Conservation (phyloP, 2,329 filamentous ascomycete genomes). For the Hypoxylon sp. region DNA sequence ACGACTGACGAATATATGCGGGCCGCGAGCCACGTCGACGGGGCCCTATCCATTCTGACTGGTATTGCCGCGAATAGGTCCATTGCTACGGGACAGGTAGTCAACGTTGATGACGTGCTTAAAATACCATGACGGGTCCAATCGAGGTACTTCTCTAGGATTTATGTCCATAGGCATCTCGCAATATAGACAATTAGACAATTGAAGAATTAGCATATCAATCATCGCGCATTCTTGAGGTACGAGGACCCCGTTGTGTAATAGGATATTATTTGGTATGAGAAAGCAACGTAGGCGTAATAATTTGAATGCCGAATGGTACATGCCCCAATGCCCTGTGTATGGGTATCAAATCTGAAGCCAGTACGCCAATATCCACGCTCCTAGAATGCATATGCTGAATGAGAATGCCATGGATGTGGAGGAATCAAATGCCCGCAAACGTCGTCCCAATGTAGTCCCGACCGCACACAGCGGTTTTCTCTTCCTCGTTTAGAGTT, state of each 20-base stretch:
- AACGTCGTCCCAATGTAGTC: constrained; percentile 47
- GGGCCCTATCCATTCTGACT: constrained; percentile 69
- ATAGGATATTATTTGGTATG: constrained; percentile 19
- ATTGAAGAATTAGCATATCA: not conserved
- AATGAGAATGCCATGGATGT: not conserved
- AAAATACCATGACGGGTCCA: constrained; percentile 51
- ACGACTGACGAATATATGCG: constrained; percentile 65
- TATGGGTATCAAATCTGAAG: constrained; percentile 33
- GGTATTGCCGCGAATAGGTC: constrained; percentile 71
- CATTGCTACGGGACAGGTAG: constrained; percentile 67
- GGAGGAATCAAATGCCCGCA: constrained; percentile 45
- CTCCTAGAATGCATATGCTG: constrained; percentile 22
- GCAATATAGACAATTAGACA: constrained; percentile 14
- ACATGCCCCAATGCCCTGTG: constrained; percentile 12
- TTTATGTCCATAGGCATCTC: constrained; percentile 2
- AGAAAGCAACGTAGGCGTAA: constrained; percentile 1
- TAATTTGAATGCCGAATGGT: constrained; percentile 4
- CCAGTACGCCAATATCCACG: constrained; percentile 24
- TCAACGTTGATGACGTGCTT: constrained; percentile 67
- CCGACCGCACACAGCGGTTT: constrained; percentile 49
- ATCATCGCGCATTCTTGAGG: not conserved
- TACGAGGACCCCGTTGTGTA: not conserved
- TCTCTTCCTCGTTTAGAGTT: constrained; percentile 47
- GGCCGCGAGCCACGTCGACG: constrained; percentile 70
- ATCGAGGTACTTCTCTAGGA: constrained; percentile 1